A percentile compares a stretch with the other conserved stretches of the same genome.
These are phyloP conservation scores for Aspergillus affinis DNA, from an alignment of 495 filamentous ascomycete genomes.

Conservation along the genomic window DNA sequence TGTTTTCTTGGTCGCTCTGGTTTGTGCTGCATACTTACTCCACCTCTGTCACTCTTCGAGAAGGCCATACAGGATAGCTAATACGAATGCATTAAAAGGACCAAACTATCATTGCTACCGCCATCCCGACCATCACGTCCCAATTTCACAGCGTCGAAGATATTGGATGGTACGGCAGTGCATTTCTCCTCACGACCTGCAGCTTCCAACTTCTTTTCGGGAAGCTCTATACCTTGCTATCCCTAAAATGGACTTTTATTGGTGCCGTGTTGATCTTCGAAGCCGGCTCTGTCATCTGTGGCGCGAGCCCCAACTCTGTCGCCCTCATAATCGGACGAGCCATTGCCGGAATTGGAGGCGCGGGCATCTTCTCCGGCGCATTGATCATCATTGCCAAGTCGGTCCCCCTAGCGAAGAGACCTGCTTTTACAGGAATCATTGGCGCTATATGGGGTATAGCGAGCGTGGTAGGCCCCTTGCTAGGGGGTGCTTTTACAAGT, in stretches of 20 bases:
- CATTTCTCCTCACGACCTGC: constrained; percentile 33
- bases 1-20: constrained; percentile 63
- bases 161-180: constrained; percentile 58
- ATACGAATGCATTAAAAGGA: constrained; percentile 20
- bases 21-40: neutral
- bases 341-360: too few relatives aligned
- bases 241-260: constrained; percentile 21
- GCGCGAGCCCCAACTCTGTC: too few relatives aligned
- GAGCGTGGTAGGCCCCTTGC: too few relatives aligned
- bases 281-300: constrained; percentile 20
- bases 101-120: constrained; percentile 50
- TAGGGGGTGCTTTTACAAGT: too few relatives aligned
- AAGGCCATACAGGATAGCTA: too few relatives aligned
- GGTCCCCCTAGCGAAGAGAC: too few relatives aligned
- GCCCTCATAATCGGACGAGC: too few relatives aligned
- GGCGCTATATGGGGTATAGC: too few relatives aligned
- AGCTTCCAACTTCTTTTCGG: constrained; percentile 20
- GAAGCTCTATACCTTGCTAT: constrained; percentile 12
- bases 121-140: constrained; percentile 53
- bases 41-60: too few relatives aligned
- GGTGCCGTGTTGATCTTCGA: constrained; percentile 22
- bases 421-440: too few relatives aligned
- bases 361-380: too few relatives aligned
- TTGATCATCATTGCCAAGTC: too few relatives aligned
- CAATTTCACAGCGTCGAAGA: constrained; percentile 52